phyloP scores from a whole-genome alignment of 768 basidiomycete species.

The Ephemerocybe angulata region DNA sequence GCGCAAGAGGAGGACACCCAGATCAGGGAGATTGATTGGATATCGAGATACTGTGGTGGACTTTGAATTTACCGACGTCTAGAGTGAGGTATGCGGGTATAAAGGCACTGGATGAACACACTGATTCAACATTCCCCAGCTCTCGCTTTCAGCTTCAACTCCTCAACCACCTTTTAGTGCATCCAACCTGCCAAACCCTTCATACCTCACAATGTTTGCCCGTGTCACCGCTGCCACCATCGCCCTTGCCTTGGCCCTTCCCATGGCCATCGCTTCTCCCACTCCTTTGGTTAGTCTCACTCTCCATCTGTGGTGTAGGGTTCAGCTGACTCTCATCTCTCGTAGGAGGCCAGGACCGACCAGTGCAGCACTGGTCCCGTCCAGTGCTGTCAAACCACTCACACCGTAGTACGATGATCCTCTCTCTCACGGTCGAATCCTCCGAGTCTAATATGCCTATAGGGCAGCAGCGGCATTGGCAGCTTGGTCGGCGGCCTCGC shows the following conservation, averaged over 20 bases:
- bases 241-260: slow-evolving; percentile 21
- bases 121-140: not conserved
- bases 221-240: slow-evolving; percentile 9
- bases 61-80: not conserved
- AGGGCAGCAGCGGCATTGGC: not conserved
- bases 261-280: slow-evolving; percentile 20
- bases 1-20: not conserved
- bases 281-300: slow-evolving; percentile 20
- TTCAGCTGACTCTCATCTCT: not conserved
- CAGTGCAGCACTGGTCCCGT: not conserved
- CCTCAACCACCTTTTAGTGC: not conserved
- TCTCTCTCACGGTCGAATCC: not conserved
- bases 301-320: not conserved
- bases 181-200: not conserved
- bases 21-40: not conserved
- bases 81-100: not conserved
- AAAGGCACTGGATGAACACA: not conserved
- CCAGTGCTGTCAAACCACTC: not conserved
- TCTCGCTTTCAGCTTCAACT: not conserved
- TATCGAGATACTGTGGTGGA: not conserved
- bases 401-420: not conserved
- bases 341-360: slow-evolving; percentile 17
- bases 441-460: not conserved
- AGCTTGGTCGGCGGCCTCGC: slow-evolving; percentile 9
- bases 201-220: slow-evolving; percentile 17